Percentiles rank a stretch among this genome's conserved stretches.
Conservation (phyloP, 2,329 filamentous ascomycete species). For the Monilinia fructicola region DNA sequence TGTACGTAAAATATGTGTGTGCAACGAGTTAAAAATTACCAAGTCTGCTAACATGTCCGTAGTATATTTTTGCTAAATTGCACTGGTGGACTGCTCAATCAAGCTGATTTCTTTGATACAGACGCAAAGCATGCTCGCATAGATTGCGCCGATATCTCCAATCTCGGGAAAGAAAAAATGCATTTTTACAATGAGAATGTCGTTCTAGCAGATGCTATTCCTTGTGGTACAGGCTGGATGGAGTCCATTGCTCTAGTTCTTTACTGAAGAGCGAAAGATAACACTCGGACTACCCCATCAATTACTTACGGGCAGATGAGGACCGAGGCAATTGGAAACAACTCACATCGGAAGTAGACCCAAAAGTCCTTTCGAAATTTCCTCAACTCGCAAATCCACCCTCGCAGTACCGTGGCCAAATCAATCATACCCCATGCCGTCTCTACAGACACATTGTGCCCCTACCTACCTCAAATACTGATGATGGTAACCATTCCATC, state of each 20-base stretch:
- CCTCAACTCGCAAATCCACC: neutral
- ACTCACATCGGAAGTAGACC: neutral
- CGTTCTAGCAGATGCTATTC: neutral
- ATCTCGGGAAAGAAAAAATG: too few relatives aligned
- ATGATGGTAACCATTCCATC: neutral
- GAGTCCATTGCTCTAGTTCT: neutral
- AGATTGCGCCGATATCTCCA: neutral
- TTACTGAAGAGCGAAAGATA: neutral
- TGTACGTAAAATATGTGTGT: constrained; percentile 29
- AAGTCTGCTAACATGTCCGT: neutral
- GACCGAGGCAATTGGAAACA: neutral
- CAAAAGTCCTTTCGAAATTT: neutral
- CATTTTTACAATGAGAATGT: too few relatives aligned
- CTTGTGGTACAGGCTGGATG: neutral
- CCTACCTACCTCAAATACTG: neutral
- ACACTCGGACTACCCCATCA: neutral
- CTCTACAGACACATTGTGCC: neutral
- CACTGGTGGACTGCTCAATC: constrained; percentile 36
- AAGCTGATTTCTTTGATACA: constrained; percentile 35
- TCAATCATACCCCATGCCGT: neutral
- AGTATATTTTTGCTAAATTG: constrained; percentile 38
- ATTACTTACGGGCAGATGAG: neutral
- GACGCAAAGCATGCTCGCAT: constrained; percentile 30
- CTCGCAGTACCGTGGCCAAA: neutral
- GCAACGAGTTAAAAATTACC: too few relatives aligned